Conservation (phyloP, 441 rosid genomes). For the Theobroma grandiflorum region DNA sequence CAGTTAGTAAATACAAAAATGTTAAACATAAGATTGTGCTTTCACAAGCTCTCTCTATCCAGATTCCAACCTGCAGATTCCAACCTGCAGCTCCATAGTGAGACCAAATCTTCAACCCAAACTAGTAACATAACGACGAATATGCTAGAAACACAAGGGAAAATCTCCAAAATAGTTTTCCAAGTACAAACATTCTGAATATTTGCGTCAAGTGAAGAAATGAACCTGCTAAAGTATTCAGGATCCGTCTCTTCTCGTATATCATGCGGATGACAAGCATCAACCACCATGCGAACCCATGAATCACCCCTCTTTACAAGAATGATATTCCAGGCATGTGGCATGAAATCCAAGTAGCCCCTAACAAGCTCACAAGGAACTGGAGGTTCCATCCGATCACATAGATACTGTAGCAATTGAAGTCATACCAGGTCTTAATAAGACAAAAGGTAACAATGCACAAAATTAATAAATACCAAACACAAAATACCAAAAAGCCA, state of each 20-base stretch:
- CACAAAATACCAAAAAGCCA: slow-evolving; percentile 21
- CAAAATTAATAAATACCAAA: slow-evolving; percentile 16
- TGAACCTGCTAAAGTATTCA: slow-evolving; percentile 82
- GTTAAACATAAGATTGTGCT: background rate
- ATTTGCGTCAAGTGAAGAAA: slow-evolving; percentile 24
- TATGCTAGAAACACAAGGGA: background rate
- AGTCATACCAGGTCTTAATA: slow-evolving; percentile 28
- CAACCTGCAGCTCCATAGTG: background rate
- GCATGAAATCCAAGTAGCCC: slow-evolving; percentile 91
- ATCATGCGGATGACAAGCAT: slow-evolving; percentile 90
- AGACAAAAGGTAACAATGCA: background rate
- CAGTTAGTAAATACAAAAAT: background rate
- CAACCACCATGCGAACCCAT: slow-evolving; percentile 85
- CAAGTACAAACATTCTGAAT: slow-evolving; percentile 7
- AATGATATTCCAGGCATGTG: slow-evolving; percentile 95
- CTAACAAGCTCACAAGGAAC: slow-evolving; percentile 96
- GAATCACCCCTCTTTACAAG: slow-evolving; percentile 64
- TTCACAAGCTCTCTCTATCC: slow-evolving; percentile 4
- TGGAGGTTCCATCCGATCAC: slow-evolving; percentile 96
- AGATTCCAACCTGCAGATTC: background rate
- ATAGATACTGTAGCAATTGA: slow-evolving; percentile 68
- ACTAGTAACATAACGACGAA: background rate
- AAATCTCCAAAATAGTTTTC: background rate
- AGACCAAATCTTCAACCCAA: slow-evolving; percentile 22
- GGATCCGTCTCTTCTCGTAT: slow-evolving; percentile 89